A percentile compares a stretch with the other conserved stretches of the same genome.
These are phyloP conservation scores for Didymella pinodella DNA, from an alignment of 2,329 filamentous ascomycete species.

Conservation along the genomic window DNA sequence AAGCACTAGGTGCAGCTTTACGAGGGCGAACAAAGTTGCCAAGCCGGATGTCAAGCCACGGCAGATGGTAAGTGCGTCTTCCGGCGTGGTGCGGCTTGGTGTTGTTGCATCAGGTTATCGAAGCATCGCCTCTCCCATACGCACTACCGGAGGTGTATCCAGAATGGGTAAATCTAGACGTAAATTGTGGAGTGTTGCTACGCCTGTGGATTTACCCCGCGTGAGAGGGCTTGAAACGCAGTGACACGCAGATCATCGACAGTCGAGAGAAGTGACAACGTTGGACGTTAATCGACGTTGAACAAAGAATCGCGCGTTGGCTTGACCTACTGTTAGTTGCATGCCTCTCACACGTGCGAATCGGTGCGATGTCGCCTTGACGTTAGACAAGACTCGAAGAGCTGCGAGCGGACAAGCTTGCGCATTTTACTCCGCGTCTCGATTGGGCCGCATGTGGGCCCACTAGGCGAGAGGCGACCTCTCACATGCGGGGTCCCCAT, in stretches of 20 bases:
- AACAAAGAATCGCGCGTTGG: conserved; percentile 21
- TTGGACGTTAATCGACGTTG: conserved; percentile 12
- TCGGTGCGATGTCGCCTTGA: conserved; percentile 17
- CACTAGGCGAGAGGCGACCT: conserved; percentile 18
- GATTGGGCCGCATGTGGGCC: conserved; percentile 30
- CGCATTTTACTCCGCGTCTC: conserved; percentile 9
- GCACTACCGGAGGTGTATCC: conserved; percentile 21
- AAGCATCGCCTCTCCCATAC: conserved; percentile 8
- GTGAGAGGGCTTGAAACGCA: conserved; percentile 15
- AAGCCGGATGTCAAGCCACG: conserved; percentile 20
- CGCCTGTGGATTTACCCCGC: conserved; percentile 25
- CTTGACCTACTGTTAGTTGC: conserved; percentile 13
- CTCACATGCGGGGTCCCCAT: conserved; percentile 41
- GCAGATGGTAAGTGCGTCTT: conserved; percentile 19
- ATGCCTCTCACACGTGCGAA: conserved; percentile 19
- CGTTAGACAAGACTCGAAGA: conserved; percentile 20
- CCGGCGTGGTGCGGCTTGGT: conserved; percentile 22
- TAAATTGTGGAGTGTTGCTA: conserved; percentile 21
- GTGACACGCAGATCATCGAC: conserved; percentile 19
- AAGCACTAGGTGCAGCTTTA: conserved; percentile 13
- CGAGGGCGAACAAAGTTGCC: conserved; percentile 6
- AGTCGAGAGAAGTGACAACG: conserved; percentile 1
- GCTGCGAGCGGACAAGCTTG: conserved; percentile 13
- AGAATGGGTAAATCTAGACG: conserved; percentile 17
- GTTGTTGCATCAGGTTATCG: conserved; percentile 19